Evolutionary conservation across 208 protist genomes (phyloP), one percentile per base, ranked within the genome.

Genomic region (Crithidia fasciculata): DNA sequence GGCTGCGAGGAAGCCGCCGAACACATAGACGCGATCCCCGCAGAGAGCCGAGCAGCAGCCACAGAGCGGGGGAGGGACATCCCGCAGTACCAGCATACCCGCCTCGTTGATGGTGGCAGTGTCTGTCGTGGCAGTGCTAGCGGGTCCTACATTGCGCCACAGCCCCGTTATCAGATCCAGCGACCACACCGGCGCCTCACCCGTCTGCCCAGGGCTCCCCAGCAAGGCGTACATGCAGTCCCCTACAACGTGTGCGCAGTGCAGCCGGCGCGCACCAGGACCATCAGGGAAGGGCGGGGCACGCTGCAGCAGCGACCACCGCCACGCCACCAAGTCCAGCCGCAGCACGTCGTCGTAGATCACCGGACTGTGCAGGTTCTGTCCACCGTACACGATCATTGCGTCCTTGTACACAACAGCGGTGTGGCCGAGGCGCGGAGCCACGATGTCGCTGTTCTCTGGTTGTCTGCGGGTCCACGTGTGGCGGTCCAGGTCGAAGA

Each of bases 301-400:
- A 18, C 58, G 58, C 43, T 88, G 83, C 65, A 92, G 62, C 37
- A 68, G 44, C 8, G 83, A 70, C 92, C 92, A 95, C n/a, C 69
- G 80, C 85, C 86, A 95, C 40, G 80, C 89, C 2, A 54, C n/a
- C 18, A 97, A 65, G 60, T 93, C 83, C 10, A 97, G 77, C 64
- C 86, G 81, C 41, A 93, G 58, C 43, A 97, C 79, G 58, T 94
- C 92, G 45, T 84, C 80, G 66, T 88, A 81, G 13, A 84, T 45
- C 2, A 81, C 50, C 0, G 71, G 80, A 41, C 83, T 78, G 52
- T 76, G 59, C 19, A 92, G 53, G 63, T 84, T 78, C 55, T 94
- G 84, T 3, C 92, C 92, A 16, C 92, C 92, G 69, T 95, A 97
- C 10, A 97, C 87, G 61, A 94, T 89, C 92, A 97, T 94, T 9